Evolutionary conservation across 2,329 filamentous ascomycete genomes (phyloP).

Genomic region (Aspergillus neotritici): DNA sequence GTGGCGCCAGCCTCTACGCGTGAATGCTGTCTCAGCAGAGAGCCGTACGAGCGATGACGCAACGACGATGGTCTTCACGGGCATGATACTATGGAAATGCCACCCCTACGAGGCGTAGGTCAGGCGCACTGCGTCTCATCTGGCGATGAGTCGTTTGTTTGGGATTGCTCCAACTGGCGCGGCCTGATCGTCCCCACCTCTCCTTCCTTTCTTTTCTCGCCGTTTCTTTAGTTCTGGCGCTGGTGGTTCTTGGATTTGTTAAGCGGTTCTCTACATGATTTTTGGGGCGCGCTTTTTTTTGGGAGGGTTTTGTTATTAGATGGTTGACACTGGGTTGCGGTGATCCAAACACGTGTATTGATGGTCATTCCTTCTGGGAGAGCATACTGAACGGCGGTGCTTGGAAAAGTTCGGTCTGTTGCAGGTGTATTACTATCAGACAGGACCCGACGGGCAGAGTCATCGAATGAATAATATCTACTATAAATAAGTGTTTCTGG

Average conservation of each 20-base stretch:
- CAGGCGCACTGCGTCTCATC: background rate
- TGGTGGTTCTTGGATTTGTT: slow-evolving; percentile 27
- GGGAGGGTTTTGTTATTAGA: slow-evolving; percentile 16
- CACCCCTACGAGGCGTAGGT: background rate
- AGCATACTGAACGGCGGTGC: slow-evolving; percentile 12
- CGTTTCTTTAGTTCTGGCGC: slow-evolving; percentile 23
- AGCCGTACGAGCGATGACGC: slow-evolving; percentile 12
- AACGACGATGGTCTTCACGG: slow-evolving; percentile 10
- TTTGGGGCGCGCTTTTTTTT: slow-evolving; percentile 3
- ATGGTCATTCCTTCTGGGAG: slow-evolving; percentile 14
- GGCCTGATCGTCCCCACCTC: slow-evolving; percentile 7
- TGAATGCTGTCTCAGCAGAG: slow-evolving; percentile 26
- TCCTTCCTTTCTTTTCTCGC: slow-evolving; percentile 5
- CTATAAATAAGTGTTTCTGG: no score
- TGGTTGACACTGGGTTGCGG: slow-evolving; percentile 14
- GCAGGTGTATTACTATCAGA: no score
- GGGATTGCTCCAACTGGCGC: slow-evolving; percentile 5
- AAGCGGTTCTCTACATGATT: slow-evolving; percentile 13
- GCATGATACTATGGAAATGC: background rate
- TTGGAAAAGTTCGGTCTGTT: background rate
- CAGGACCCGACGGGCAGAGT: background rate
- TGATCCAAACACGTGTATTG: slow-evolving; percentile 13
- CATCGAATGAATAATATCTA: background rate
- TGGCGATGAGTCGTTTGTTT: slow-evolving; percentile 5
- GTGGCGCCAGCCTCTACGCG: slow-evolving; percentile 65